Conservation (phyloP, 1,284 basidiomycete species). For the Ustilago vetiveriae region DNA sequence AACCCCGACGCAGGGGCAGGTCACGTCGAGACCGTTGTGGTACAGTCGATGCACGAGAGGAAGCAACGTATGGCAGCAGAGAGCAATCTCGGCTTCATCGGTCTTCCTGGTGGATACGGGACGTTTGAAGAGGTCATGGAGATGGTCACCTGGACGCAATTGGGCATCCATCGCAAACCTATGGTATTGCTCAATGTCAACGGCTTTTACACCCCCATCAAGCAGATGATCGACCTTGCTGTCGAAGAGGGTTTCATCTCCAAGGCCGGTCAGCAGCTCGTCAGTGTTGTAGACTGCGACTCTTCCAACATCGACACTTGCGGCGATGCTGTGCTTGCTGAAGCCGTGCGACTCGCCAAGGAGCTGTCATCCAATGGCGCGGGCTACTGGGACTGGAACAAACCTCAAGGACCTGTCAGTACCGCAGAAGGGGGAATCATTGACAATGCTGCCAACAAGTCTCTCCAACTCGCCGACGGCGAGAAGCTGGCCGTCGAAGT, state of each 20-base stretch:
- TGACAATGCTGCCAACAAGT: conserved; percentile 35
- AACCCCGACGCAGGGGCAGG: conserved; percentile 23
- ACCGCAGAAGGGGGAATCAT: conserved; percentile 30
- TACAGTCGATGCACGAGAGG: conserved; percentile 88
- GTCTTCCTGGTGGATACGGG: conserved; percentile 88
- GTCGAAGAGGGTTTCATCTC: conserved; percentile 76
- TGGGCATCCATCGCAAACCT: conserved; percentile 88
- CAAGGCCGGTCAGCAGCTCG: conserved; percentile 34
- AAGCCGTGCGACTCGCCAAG: conserved; percentile 44
- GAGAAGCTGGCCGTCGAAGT: conserved; percentile 58
- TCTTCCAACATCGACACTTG: conserved; percentile 75
- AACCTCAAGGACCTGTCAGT: conserved; percentile 30
- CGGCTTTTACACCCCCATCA: conserved; percentile 81
- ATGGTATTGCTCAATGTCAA: conserved; percentile 83
- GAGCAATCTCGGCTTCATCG: conserved; percentile 79
- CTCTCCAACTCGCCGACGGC: conserved; percentile 21
- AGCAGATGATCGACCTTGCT: conserved; percentile 76
- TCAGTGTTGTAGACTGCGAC: conserved; percentile 72
- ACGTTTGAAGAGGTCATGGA: conserved; percentile 91
- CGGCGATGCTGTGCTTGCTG: conserved; percentile 56
- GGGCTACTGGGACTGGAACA: conserved; percentile 62
- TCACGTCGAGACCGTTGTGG: conserved; percentile 65
- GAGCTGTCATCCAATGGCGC: conserved; percentile 34
- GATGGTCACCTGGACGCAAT: conserved; percentile 88
- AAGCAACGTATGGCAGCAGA: conserved; percentile 87